A percentile compares a stretch with the other conserved stretches of the same genome.
Conservation (phyloP, 2,329 filamentous ascomycete species). For the Trichophaea hybrida region DNA sequence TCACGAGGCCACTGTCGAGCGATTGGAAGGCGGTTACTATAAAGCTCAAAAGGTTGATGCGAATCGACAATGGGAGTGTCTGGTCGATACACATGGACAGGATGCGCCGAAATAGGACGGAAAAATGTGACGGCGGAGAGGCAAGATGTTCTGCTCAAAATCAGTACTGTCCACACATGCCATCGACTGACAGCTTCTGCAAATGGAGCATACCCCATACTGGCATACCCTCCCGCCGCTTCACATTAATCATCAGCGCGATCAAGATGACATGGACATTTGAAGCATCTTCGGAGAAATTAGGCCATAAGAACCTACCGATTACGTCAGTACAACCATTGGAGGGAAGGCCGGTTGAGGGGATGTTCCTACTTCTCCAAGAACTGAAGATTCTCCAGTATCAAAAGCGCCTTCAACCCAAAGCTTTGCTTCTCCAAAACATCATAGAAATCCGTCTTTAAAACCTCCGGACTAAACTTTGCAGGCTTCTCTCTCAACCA, state of each 20-base stretch:
- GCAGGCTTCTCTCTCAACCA: slow-evolving; percentile 54
- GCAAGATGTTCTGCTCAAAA: slow-evolving; percentile 51
- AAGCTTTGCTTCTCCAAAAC: slow-evolving; percentile 70
- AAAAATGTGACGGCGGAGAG: slow-evolving; percentile 66
- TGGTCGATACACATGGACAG: slow-evolving; percentile 70
- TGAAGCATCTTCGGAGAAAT: slow-evolving; percentile 73
- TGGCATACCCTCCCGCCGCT: slow-evolving; percentile 70
- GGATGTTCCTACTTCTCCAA: slow-evolving; percentile 52
- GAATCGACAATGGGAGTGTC: slow-evolving; percentile 50
- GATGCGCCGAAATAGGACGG: slow-evolving; percentile 73
- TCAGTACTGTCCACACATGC: slow-evolving; percentile 28
- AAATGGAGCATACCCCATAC: slow-evolving; percentile 54
- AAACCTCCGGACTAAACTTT: slow-evolving; percentile 56
- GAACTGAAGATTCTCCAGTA: slow-evolving; percentile 79
- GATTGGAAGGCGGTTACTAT: slow-evolving; percentile 88
- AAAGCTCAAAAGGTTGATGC: slow-evolving; percentile 75
- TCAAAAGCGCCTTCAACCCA: slow-evolving; percentile 58
- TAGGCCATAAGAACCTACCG: slow-evolving; percentile 78
- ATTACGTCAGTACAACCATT: not conserved
- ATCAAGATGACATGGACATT: slow-evolving; percentile 85
- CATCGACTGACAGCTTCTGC: slow-evolving; percentile 3
- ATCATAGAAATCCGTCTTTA: slow-evolving; percentile 85
- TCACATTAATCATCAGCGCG: slow-evolving; percentile 72
- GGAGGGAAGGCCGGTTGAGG: not conserved
- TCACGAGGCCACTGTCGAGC: slow-evolving; percentile 71